These are phyloP conservation scores for Funneliformis mosseae DNA, from an alignment of 192 early-diverging fungal genomes.

Conservation along the genomic window DNA sequence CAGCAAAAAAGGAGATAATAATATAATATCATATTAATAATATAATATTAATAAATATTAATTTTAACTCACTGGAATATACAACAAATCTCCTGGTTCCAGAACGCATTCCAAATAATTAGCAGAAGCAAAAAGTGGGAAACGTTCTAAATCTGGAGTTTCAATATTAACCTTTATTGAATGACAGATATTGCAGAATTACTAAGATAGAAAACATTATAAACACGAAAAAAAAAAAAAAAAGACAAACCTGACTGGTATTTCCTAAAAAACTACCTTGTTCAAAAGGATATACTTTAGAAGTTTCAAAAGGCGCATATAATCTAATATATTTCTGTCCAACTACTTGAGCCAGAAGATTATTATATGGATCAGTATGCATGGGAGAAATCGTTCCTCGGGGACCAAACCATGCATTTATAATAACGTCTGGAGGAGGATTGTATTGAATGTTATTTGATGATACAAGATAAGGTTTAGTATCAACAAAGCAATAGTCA, in stretches of 20 bases:
- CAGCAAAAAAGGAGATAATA: not conserved
- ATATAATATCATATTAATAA: not conserved
- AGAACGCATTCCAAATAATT: conserved; percentile 70
- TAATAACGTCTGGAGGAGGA: conserved; percentile 50
- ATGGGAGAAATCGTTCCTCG: conserved; percentile 78
- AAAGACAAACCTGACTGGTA: conserved; percentile 62
- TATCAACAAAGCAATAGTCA: conserved; percentile 73
- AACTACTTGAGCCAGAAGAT: conserved; percentile 83
- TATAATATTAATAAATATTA: not conserved
- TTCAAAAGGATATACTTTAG: conserved; percentile 65
- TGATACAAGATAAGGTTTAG: conserved; percentile 17
- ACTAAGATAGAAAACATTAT: conserved; percentile 1
- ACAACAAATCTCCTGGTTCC: conserved; percentile 77
- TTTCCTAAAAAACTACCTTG: conserved; percentile 59
- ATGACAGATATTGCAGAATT: not conserved
- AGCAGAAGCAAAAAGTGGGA: conserved; percentile 60
- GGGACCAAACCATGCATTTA: conserved; percentile 87
- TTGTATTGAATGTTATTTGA: conserved; percentile 5
- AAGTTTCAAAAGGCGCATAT: conserved; percentile 64
- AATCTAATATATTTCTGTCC: conserved; percentile 80
- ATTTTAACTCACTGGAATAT: conserved; percentile 77
- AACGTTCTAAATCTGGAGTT: conserved; percentile 53
- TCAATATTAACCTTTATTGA: conserved; percentile 66
- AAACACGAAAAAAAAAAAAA: not conserved
- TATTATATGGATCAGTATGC: conserved; percentile 81